Conservation (phyloP, 75 land plant species). For the Selaginella tamariscina region DNA sequence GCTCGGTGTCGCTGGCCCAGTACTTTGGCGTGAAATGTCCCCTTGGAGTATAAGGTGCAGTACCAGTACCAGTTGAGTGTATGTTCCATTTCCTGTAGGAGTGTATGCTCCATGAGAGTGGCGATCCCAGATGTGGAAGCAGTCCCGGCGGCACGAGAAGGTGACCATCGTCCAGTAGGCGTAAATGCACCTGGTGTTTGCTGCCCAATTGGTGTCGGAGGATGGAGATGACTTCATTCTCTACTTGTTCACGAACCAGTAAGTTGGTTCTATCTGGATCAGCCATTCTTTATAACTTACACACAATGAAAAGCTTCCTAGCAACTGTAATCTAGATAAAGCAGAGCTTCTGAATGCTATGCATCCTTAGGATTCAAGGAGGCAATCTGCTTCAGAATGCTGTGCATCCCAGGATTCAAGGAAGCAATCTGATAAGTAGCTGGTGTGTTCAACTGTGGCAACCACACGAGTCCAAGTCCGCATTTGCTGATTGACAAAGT, state of each 20-base stretch:
- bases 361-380: no score
- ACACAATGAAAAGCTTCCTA: background rate
- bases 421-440: no score
- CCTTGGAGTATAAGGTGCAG: background rate
- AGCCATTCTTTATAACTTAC: background rate
- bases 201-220: background rate
- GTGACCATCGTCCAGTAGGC: background rate
- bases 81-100: background rate
- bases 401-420: no score
- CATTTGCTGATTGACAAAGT: background rate
- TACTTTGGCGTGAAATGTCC: no score
- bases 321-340: background rate
- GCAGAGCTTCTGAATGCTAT: background rate
- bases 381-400: no score
- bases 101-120: background rate
- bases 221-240: background rate
- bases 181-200: background rate
- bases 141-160: background rate
- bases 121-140: background rate
- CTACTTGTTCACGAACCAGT: background rate
- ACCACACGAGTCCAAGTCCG: no score
- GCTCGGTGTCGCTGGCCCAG: no score
- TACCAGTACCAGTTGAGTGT: background rate
- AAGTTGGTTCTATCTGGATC: background rate
- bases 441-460: no score